phyloP scores from a whole-genome alignment of 2,329 filamentous ascomycete genomes.

The Albophoma yamanashiensis region DNA sequence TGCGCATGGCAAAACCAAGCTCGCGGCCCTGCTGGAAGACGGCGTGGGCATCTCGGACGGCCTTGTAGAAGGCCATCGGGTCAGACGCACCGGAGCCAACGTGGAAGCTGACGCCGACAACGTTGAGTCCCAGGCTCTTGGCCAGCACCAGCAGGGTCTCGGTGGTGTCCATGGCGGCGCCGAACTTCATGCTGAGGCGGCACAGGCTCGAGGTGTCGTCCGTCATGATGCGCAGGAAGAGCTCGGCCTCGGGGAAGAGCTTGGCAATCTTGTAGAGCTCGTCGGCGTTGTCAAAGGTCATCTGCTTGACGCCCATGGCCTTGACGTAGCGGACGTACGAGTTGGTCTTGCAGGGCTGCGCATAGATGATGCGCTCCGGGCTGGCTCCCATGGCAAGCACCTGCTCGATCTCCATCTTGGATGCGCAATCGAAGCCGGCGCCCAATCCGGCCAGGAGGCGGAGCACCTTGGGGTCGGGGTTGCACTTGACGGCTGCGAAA shows the following conservation, averaged over 20 bases:
- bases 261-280: slow-evolving; percentile 97
- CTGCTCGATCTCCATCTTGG: slow-evolving; percentile 93
- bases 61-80: slow-evolving; percentile 81
- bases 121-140: slow-evolving; percentile 72
- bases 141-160: slow-evolving; percentile 69
- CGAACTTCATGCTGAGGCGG: slow-evolving; percentile 94
- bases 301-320: slow-evolving; percentile 79
- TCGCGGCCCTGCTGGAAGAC: slow-evolving; percentile 79
- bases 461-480: slow-evolving; percentile 84
- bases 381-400: slow-evolving; percentile 74
- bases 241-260: slow-evolving; percentile 77
- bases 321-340: slow-evolving; percentile 91
- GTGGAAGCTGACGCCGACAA: slow-evolving; percentile 95
- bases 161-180: slow-evolving; percentile 76
- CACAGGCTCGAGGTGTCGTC: slow-evolving; percentile 93
- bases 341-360: slow-evolving; percentile 98
- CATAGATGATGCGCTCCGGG: slow-evolving; percentile 92
- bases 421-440: slow-evolving; percentile 95
- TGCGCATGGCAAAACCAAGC: slow-evolving; percentile 72
- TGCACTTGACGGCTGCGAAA: slow-evolving; percentile 90
- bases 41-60: slow-evolving; percentile 75
- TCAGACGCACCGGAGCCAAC: slow-evolving; percentile 94
- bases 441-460: slow-evolving; percentile 80
- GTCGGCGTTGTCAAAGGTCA: slow-evolving; percentile 98
- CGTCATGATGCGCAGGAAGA: slow-evolving; percentile 89